A percentile compares a stretch with the other conserved stretches of the same genome.
These are phyloP conservation scores for Bauhinia variegata DNA, from an alignment of 306 rosid species.

Conservation along the genomic window DNA sequence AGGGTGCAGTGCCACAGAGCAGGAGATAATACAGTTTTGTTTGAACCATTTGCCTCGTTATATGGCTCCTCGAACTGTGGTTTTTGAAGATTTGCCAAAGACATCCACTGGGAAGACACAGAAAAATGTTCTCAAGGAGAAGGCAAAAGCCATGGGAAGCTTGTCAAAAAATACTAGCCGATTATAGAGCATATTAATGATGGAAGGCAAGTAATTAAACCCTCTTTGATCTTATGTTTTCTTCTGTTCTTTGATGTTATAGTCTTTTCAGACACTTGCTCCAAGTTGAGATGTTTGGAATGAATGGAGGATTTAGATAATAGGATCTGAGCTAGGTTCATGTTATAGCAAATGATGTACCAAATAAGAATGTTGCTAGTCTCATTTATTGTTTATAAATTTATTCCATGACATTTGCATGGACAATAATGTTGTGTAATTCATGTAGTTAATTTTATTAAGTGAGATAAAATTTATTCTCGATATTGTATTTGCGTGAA, in stretches of 20 bases:
- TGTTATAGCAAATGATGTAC: no score
- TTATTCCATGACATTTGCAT: not conserved
- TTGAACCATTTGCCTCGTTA: conserved; percentile 60
- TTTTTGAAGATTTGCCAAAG: conserved; percentile 76
- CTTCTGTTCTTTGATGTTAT: no score
- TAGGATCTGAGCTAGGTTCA: no score
- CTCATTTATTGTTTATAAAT: not conserved
- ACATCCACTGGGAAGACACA: conserved; percentile 88
- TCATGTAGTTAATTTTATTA: no score
- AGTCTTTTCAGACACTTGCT: no score
- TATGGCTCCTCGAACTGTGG: conserved; percentile 78
- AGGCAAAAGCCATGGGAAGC: conserved; percentile 80
- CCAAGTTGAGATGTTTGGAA: no score
- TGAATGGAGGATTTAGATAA: no score
- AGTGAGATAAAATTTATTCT: no score
- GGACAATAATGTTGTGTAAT: not conserved
- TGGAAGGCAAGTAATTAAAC: not conserved
- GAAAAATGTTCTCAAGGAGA: conserved; percentile 63
- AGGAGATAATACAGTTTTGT: conserved; percentile 69
- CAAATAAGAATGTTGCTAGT: not conserved
- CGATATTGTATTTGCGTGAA: no score
- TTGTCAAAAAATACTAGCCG: conserved; percentile 59
- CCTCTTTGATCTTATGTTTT: conserved; percentile 8
- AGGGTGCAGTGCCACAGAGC: conserved; percentile 44
- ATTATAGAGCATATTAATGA: conserved; percentile 37